These are phyloP conservation scores for Kokia cookei DNA, from an alignment of 441 rosid genomes.

Conservation along the genomic window DNA sequence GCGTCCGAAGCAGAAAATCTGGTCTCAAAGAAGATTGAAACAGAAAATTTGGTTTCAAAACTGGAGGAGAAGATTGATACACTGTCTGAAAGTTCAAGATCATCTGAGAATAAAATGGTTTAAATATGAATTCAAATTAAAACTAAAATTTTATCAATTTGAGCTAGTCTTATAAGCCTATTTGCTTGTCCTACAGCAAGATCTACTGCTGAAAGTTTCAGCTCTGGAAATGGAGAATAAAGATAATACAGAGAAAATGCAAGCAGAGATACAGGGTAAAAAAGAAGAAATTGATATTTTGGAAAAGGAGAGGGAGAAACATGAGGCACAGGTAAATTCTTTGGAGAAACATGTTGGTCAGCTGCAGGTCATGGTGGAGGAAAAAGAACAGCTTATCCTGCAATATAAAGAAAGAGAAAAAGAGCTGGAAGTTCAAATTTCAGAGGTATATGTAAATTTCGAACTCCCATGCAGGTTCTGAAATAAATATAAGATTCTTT, in stretches of 20 bases:
- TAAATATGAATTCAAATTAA: not conserved
- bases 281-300: conserved; percentile 42
- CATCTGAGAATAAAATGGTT: conserved; percentile 62
- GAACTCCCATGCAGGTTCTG: conserved; percentile 2
- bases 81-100: conserved; percentile 38
- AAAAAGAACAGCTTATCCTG: conserved; percentile 57
- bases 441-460: conserved; percentile 41
- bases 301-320: conserved; percentile 42
- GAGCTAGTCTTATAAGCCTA: conserved; percentile 15
- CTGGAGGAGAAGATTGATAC: conserved; percentile 37
- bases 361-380: conserved; percentile 47
- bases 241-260: conserved; percentile 41
- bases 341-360: conserved; percentile 50
- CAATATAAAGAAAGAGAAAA: conserved; percentile 45
- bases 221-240: conserved; percentile 55
- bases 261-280: conserved; percentile 43
- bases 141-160: conserved; percentile 4
- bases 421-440: conserved; percentile 51
- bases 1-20: conserved; percentile 63
- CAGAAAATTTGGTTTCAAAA: conserved; percentile 37
- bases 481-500: conserved; percentile 8
- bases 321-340: conserved; percentile 36
- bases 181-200: conserved; percentile 45
- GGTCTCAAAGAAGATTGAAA: conserved; percentile 43
- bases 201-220: conserved; percentile 46